Conservation (phyloP, 202 grass and related monocot genomes). For the Carex arenaria region DNA sequence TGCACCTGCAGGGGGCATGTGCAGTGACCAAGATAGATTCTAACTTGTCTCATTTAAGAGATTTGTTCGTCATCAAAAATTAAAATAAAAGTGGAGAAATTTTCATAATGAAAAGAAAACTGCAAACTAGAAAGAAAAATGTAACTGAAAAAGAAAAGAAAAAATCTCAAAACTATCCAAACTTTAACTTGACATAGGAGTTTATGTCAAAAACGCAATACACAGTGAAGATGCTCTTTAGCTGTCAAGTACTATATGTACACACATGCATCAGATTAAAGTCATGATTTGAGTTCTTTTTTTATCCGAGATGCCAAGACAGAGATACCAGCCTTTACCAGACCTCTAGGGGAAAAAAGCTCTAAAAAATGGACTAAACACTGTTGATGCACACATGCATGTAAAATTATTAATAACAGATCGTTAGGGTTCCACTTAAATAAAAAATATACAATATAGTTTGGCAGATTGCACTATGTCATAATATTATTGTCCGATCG, state of each 20-base stretch:
- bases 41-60: constrained; percentile 9
- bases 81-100: neutral
- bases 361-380: constrained; percentile 6
- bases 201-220: neutral
- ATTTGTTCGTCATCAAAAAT: neutral
- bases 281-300: constrained; percentile 13
- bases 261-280: constrained; percentile 8
- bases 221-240: neutral
- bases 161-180: neutral
- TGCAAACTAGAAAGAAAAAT: neutral
- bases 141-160: neutral
- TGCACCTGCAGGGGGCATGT: constrained; percentile 2
- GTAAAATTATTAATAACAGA: neutral
- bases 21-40: constrained; percentile 24
- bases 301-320: constrained; percentile 21
- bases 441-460: neutral
- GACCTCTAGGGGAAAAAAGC: neutral
- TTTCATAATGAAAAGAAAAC: neutral
- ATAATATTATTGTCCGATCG: neutral
- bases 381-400: constrained; percentile 4
- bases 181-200: neutral
- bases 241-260: constrained; percentile 5
- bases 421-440: neutral
- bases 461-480: constrained; percentile 4
- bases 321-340: constrained; percentile 23